Conservation (phyloP, 202 grass and related monocot species). For the Brachypodium distachyon region DNA sequence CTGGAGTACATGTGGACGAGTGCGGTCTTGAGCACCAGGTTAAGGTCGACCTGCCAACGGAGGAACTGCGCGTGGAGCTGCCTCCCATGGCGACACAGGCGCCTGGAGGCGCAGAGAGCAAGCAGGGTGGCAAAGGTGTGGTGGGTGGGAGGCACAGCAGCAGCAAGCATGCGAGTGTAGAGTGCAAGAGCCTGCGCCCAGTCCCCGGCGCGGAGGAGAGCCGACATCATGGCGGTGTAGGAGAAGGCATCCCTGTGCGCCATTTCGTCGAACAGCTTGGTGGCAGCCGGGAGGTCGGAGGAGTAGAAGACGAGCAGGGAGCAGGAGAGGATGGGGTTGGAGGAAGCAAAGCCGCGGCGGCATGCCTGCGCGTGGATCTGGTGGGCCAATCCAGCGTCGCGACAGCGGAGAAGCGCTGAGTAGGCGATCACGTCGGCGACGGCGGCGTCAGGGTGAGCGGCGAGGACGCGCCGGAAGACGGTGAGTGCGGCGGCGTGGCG, state of each 20-base stretch:
- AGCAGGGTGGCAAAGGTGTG: constrained; percentile 59
- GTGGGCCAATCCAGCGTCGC: constrained; percentile 23
- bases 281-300: constrained; percentile 6
- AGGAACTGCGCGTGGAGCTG: constrained; percentile 70
- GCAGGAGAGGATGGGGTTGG: constrained; percentile 50
- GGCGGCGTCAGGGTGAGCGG: constrained; percentile 6
- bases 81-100: constrained; percentile 12
- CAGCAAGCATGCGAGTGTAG: constrained; percentile 47
- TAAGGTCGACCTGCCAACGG: constrained; percentile 38
- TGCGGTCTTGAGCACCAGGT: constrained; percentile 63
- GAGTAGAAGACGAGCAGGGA: constrained; percentile 53
- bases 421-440: constrained; percentile 53
- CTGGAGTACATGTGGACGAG: constrained; percentile 69
- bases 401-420: constrained; percentile 50
- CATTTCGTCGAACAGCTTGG: constrained; percentile 51
- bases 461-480: constrained; percentile 37
- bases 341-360: constrained; percentile 33
- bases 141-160: constrained; percentile 28
- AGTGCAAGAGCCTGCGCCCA: constrained; percentile 34
- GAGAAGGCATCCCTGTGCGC: constrained; percentile 40
- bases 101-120: constrained; percentile 30
- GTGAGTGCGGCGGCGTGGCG: constrained; percentile 33
- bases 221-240: constrained; percentile 64
- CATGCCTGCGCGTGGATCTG: constrained; percentile 58
- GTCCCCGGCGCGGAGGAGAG: constrained; percentile 36